These are phyloP conservation scores for Yamadazyma spencermartinsiae DNA, from an alignment of 1,139 yeast species.

Conservation along the genomic window DNA sequence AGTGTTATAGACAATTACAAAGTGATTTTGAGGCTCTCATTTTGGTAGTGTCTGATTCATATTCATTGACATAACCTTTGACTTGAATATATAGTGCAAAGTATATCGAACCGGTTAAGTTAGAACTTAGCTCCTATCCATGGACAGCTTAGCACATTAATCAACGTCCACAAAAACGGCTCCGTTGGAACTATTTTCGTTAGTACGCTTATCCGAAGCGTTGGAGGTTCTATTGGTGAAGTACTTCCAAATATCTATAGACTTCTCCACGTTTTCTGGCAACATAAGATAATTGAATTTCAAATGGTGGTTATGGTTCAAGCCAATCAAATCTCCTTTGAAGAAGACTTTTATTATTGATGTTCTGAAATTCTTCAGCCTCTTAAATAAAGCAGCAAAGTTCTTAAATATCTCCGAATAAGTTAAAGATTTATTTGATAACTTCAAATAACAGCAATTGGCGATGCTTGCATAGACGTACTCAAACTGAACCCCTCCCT, in stretches of 20 bases:
- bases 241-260: constrained; percentile 33
- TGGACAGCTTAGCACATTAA: too few relatives aligned
- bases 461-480: constrained; percentile 14
- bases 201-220: too few relatives aligned
- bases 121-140: too few relatives aligned
- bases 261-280: constrained; percentile 35
- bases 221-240: constrained; percentile 16
- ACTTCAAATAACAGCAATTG: constrained; percentile 25
- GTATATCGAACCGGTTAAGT: too few relatives aligned
- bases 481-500: constrained; percentile 75
- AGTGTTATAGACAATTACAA: too few relatives aligned
- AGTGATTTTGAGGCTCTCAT: too few relatives aligned
- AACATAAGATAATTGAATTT: constrained; percentile 44
- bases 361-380: constrained; percentile 31
- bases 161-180: too few relatives aligned
- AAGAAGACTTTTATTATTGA: constrained; percentile 29
- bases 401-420: constrained; percentile 39
- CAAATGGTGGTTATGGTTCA: constrained; percentile 31
- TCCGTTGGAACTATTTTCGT: too few relatives aligned
- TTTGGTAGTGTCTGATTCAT: too few relatives aligned
- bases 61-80: too few relatives aligned
- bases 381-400: constrained; percentile 32
- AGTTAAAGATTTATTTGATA: constrained; percentile 42
- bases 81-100: too few relatives aligned
- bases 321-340: constrained; percentile 31